Evolutionary conservation across 2,329 filamentous ascomycete genomes (phyloP), one percentile per base, ranked within the genome.

Genomic region (Orbilia brochopaga): DNA sequence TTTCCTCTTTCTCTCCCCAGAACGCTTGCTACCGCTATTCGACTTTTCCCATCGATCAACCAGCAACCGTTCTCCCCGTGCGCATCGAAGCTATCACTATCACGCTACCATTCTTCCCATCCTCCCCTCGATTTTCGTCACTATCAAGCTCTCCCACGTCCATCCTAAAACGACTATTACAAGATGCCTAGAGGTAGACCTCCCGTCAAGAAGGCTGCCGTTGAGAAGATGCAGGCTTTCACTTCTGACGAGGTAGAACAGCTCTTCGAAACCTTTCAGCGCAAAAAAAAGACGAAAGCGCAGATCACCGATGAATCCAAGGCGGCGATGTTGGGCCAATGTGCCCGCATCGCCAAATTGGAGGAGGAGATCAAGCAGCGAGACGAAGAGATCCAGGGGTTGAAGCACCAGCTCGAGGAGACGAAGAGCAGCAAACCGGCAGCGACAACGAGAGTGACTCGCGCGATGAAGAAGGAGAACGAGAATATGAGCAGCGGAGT

Each of bases 281-380:
- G 44, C 11, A 48, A 48, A 17, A 19, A 17, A 17, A 48, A 48
- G 44, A 48, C 44, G 17, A 48, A 48, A 17, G 44, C 44, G 15
- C 44, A 48, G 44, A 48, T 48, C 17, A 48, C 44, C 44, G 44
- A 48, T 21, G 44, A 48, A 48, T 48, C 44, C 44, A 48, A 21
- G 19, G n/a, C 44, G 17, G 44, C 44, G 19, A 48, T 48, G 44
- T 23, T 48, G 19, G 44, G 11, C 15, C 44, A 48, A 21, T 48
- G 44, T 21, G 44, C 15, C 44, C 44, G 44, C 19, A 48, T 48
- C 15, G 15, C 44, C 44, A 11, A 48, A 10, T 21, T 48, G 44
- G 44, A 48, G 17, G 44, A 48, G 8, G 17, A 5, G 19, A 48
- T 48, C 5, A 19, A 19, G 21, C n/a, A 48, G 44, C n/a, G 19